Conservation (phyloP, 2,329 filamentous ascomycete species). For the Diaporthe vexans region DNA sequence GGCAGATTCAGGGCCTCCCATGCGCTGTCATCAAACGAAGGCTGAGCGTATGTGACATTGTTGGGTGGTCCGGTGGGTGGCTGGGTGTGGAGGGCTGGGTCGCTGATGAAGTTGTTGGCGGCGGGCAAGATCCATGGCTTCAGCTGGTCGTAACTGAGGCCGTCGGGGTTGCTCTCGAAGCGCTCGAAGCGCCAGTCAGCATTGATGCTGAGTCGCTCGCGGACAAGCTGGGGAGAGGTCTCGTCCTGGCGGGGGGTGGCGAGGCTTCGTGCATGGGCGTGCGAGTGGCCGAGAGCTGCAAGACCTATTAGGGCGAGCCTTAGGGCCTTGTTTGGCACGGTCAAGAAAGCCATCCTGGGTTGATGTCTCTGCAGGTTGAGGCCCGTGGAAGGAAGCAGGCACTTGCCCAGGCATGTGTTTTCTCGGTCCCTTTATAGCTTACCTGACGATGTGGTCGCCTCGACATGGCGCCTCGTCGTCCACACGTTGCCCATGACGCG, state of each 20-base stretch:
- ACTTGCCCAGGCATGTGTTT: not conserved
- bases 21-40: constrained; percentile 51
- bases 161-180: constrained; percentile 21
- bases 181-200: constrained; percentile 23
- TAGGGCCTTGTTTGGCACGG: constrained; percentile 2
- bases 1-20: constrained; percentile 60
- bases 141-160: constrained; percentile 17
- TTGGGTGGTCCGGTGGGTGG: not conserved
- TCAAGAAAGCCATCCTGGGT: constrained; percentile 9
- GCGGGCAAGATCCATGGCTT: constrained; percentile 19
- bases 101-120: constrained; percentile 26
- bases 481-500: not conserved
- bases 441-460: not conserved
- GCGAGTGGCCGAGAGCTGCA: constrained; percentile 4
- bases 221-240: not conserved
- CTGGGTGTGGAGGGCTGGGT: constrained; percentile 1
- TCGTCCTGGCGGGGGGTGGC: not conserved
- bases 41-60: constrained; percentile 20
- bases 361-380: not conserved
- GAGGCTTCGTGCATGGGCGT: constrained; percentile 3
- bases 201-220: constrained; percentile 34
- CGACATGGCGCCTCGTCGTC: not conserved
- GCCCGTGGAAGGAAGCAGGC: too few relatives aligned
- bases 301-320: constrained; percentile 24
- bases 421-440: not conserved